These are phyloP conservation scores for Bipolaris victoriae DNA, from an alignment of 2,329 filamentous ascomycete genomes.

Conservation along the genomic window DNA sequence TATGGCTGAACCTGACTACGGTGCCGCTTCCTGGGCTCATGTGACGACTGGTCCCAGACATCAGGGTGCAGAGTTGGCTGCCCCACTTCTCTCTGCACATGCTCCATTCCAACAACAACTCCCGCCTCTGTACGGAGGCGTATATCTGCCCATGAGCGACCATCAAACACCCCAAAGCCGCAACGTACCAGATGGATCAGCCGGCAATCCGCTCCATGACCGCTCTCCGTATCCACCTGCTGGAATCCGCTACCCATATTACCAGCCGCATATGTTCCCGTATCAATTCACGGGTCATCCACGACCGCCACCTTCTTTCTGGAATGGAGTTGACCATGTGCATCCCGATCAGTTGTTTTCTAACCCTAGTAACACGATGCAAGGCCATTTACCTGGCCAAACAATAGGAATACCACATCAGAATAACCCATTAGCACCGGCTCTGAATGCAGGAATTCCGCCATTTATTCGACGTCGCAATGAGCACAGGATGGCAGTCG, in stretches of 20 bases:
- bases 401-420: constrained; percentile 1
- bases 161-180: constrained; percentile 20
- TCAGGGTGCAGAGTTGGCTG: constrained; percentile 28
- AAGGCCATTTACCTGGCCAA: constrained; percentile 10
- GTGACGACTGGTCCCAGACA: constrained; percentile 24
- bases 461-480: constrained; percentile 11
- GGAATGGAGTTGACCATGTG: constrained; percentile 15
- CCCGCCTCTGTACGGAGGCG: constrained; percentile 17
- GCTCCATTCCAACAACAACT: constrained; percentile 23
- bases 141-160: constrained; percentile 12
- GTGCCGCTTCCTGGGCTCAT: constrained; percentile 23
- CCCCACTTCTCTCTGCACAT: constrained; percentile 25
- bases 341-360: constrained; percentile 9
- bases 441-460: constrained; percentile 3
- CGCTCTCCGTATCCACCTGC: constrained; percentile 14
- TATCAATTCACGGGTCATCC: constrained; percentile 12
- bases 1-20: constrained; percentile 40
- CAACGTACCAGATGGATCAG: constrained; percentile 10
- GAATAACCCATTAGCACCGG: constrained; percentile 5
- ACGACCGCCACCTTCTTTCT: constrained; percentile 28
- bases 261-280: constrained; percentile 16
- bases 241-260: constrained; percentile 17
- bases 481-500: constrained; percentile 4
- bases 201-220: constrained; percentile 17
- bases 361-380: constrained; percentile 10